These are phyloP conservation scores for Exophiala calicioides DNA, from an alignment of 2,329 filamentous ascomycete genomes.

Conservation along the genomic window DNA sequence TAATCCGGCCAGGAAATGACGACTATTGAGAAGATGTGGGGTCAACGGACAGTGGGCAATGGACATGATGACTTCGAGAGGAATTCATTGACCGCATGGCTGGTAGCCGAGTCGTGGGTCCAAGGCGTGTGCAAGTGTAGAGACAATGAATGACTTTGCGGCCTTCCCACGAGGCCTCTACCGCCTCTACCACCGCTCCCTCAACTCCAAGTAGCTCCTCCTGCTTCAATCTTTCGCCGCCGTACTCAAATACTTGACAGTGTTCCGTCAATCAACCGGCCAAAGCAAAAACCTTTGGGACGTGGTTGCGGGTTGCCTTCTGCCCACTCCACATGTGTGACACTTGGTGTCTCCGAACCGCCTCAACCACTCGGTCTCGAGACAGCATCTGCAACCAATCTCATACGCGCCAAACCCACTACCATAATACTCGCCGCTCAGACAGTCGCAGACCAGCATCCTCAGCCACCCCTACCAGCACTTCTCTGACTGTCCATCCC, in stretches of 20 bases:
- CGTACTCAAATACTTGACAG: too few relatives aligned
- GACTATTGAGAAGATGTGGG: conserved; percentile 22
- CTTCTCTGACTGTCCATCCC: conserved; percentile 22
- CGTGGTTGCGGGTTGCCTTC: conserved; percentile 1
- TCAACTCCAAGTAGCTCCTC: too few relatives aligned
- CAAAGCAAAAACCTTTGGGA: neutral
- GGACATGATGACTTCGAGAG: conserved; percentile 2
- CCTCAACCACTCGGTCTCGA: conserved; percentile 23
- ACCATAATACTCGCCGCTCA: conserved; percentile 16
- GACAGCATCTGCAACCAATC: conserved; percentile 26
- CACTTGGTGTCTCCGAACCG: conserved; percentile 27
- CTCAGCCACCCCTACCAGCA: conserved; percentile 11
- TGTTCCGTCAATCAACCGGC: too few relatives aligned
- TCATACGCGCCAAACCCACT: conserved; percentile 27
- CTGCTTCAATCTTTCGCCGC: too few relatives aligned
- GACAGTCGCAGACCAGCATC: conserved; percentile 23
- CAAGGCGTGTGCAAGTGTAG: conserved; percentile 2
- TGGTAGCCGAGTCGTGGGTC: conserved; percentile 3
- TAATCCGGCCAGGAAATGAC: conserved; percentile 16
- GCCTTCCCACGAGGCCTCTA: conserved; percentile 7
- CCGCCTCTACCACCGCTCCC: conserved; percentile 1
- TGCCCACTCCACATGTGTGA: conserved; percentile 24
- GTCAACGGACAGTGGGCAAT: neutral
- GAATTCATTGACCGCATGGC: conserved; percentile 9
- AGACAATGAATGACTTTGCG: conserved; percentile 7